These are phyloP conservation scores for Pisolithus tinctorius DNA, from an alignment of 768 basidiomycete species.

Conservation along the genomic window DNA sequence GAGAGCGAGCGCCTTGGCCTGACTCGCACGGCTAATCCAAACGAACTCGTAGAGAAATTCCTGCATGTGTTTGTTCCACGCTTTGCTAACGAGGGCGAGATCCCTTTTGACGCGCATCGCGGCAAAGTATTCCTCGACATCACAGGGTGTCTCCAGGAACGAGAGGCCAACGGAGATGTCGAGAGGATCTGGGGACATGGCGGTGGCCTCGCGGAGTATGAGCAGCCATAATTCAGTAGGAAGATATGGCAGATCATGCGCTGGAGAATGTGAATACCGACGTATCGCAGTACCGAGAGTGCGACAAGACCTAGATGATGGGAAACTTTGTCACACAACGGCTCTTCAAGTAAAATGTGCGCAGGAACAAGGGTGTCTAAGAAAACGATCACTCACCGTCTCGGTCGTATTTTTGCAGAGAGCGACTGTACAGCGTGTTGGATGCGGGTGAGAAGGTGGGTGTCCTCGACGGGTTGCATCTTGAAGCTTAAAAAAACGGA, in stretches of 20 bases:
- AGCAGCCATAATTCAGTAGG: slow-evolving; percentile 64
- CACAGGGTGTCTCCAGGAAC: slow-evolving; percentile 46
- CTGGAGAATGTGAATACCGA: slow-evolving; percentile 22
- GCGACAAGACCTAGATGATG: slow-evolving; percentile 4
- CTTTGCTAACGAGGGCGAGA: slow-evolving; percentile 47
- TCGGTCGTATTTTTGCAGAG: slow-evolving; percentile 13
- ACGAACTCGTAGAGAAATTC: slow-evolving; percentile 60
- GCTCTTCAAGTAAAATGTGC: neutral
- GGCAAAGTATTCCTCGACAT: slow-evolving; percentile 38
- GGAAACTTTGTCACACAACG: slow-evolving; percentile 2
- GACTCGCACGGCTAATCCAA: slow-evolving; percentile 54
- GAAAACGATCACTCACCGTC: slow-evolving; percentile 11
- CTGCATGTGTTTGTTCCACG: slow-evolving; percentile 49
- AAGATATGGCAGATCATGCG: slow-evolving; percentile 36
- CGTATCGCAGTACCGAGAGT: slow-evolving; percentile 3
- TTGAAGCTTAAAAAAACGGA: neutral
- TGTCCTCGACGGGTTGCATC: neutral
- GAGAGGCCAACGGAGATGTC: slow-evolving; percentile 47
- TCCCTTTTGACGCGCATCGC: slow-evolving; percentile 44
- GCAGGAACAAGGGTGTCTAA: neutral
- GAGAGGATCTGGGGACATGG: slow-evolving; percentile 37
- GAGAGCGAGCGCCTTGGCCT: slow-evolving; percentile 42
- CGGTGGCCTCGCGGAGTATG: slow-evolving; percentile 54
- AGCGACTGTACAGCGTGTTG: slow-evolving; percentile 11
- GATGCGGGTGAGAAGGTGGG: slow-evolving; percentile 13